Conservation (phyloP, 257 asterid genomes). For the Salvia hispanica region DNA sequence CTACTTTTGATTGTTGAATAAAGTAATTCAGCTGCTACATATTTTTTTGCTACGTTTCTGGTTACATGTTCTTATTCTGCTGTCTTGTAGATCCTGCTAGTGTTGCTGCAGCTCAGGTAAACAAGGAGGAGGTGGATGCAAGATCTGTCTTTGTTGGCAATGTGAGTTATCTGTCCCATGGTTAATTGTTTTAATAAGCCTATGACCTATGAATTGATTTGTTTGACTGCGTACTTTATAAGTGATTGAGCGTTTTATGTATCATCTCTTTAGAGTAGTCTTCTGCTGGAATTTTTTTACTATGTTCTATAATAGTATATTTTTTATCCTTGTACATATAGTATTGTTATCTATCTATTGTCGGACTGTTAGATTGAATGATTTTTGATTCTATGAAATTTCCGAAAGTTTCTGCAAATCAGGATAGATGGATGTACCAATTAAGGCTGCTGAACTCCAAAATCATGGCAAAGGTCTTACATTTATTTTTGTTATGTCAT, state of each 20-base stretch:
- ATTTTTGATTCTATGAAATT: neutral
- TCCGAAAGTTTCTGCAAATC: neutral
- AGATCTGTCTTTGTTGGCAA: constrained; percentile 93
- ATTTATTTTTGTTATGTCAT: neutral
- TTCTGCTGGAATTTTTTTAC: constrained; percentile 12
- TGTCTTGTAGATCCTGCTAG: constrained; percentile 65
- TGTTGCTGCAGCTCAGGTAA: constrained; percentile 80
- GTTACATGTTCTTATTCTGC: constrained; percentile 20
- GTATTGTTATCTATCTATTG: neutral
- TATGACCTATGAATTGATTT: constrained; percentile 1
- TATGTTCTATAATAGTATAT: neutral
- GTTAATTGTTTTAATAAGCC: neutral
- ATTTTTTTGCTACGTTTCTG: constrained; percentile 8
- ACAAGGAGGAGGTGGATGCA: constrained; percentile 78
- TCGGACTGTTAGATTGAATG: neutral
- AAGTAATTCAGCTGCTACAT: neutral
- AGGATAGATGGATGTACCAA: neutral
- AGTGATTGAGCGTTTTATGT: neutral
- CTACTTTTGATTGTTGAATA: constrained; percentile 1
- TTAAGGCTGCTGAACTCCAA: neutral
- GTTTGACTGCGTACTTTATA: constrained; percentile 9
- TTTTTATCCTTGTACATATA: neutral
- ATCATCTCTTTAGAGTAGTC: neutral
- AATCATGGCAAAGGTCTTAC: constrained; percentile 1
- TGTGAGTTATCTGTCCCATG: constrained; percentile 51